These are phyloP conservation scores for Yamadazyma kitorensis DNA, from an alignment of 805 yeast genomes.

Conservation along the genomic window DNA sequence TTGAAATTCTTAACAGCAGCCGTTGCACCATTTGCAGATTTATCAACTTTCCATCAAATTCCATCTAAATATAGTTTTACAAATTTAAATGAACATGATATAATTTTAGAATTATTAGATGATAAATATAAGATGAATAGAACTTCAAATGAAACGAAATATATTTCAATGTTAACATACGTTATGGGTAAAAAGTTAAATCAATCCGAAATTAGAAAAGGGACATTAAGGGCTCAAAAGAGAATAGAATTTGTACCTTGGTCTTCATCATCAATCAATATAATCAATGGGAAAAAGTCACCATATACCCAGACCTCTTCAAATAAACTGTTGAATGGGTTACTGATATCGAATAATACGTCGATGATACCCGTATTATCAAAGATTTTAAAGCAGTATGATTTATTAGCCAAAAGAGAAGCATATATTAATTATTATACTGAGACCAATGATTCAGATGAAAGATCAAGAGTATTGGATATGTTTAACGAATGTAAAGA, in stretches of 20 bases:
- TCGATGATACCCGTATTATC: constrained; percentile 65
- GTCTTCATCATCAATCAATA: constrained; percentile 75
- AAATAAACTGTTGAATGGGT: constrained; percentile 57
- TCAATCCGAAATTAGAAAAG: constrained; percentile 70
- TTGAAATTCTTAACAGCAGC: constrained; percentile 47
- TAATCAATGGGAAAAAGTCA: constrained; percentile 73
- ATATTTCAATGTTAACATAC: constrained; percentile 69
- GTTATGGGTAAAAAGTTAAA: constrained; percentile 60
- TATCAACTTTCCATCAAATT: constrained; percentile 43
- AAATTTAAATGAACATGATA: constrained; percentile 78
- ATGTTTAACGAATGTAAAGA: constrained; percentile 50
- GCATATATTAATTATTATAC: constrained; percentile 84
- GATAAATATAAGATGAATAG: constrained; percentile 73
- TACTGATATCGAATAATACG: constrained; percentile 81
- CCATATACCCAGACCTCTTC: constrained; percentile 42
- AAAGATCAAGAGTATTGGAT: constrained; percentile 43
- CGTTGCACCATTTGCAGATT: constrained; percentile 45
- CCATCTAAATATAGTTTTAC: constrained; percentile 25
- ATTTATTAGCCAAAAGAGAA: constrained; percentile 68
- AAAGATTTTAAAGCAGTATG: constrained; percentile 72
- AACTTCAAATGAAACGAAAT: constrained; percentile 41
- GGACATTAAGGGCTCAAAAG: constrained; percentile 58
- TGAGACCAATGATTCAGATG: constrained; percentile 43
- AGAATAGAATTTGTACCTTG: constrained; percentile 80
- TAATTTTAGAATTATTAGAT: constrained; percentile 76